Percentiles rank a stretch among this genome's conserved stretches.
Evolutionary conservation across 345 rosid species (phyloP).

Genomic region (Cardamine occulta): DNA sequence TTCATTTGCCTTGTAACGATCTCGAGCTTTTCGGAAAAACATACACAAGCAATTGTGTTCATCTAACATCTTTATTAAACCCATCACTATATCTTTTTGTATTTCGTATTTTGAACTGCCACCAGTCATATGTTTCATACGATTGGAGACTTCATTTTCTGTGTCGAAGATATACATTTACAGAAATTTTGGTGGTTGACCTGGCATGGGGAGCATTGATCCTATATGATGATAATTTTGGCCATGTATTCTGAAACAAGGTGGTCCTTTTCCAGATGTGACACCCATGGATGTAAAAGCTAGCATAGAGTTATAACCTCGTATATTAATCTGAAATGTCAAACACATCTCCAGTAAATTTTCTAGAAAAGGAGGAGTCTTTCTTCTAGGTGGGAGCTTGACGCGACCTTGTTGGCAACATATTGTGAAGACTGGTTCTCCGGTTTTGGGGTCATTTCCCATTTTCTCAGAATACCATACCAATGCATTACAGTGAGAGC

Average conservation of each 20-base stretch:
- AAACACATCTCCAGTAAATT: background rate
- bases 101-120: background rate
- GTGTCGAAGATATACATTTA: background rate
- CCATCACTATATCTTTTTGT: background rate
- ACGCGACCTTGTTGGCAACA: slow-evolving; percentile 14
- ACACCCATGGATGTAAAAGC: slow-evolving; percentile 3
- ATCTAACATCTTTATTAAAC: background rate
- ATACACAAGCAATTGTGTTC: background rate
- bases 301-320: background rate
- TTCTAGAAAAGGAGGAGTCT: background rate
- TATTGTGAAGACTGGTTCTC: background rate
- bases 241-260: background rate
- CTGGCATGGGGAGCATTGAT: background rate
- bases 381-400: background rate
- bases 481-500: background rate
- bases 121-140: background rate
- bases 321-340: background rate
- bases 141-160: background rate
- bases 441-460: background rate
- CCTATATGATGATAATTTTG: background rate
- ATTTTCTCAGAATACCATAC: background rate
- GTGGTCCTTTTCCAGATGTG: background rate
- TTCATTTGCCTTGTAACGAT: background rate
- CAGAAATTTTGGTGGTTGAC: background rate
- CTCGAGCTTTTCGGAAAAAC: background rate